These are phyloP conservation scores for Tulasnella sp. DNA, from an alignment of 768 basidiomycete species.

Conservation along the genomic window DNA sequence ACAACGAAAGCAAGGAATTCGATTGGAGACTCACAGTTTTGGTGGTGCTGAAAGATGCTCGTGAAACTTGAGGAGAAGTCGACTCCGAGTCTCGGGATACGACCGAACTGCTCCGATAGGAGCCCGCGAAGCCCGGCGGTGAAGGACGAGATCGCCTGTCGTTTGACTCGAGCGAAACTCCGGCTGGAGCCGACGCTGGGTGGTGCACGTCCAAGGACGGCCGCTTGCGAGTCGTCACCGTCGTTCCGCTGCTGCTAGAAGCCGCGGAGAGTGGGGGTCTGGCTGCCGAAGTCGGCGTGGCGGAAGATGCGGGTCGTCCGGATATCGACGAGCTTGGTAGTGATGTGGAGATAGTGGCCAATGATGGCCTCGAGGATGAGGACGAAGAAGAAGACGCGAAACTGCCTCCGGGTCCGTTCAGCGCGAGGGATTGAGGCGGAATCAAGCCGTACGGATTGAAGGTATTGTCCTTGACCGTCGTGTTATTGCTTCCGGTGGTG, in stretches of 20 bases:
- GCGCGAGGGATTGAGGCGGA: not conserved
- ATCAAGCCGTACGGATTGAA: not conserved
- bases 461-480: not conserved
- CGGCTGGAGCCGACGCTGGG: not conserved
- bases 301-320: slow-evolving; percentile 1
- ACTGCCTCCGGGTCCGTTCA: not conserved
- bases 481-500: not conserved
- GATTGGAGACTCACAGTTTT: not conserved
- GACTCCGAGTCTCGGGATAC: not conserved
- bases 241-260: not conserved
- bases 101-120: not conserved
- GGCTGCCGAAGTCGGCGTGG: not conserved
- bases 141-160: not conserved
- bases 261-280: not conserved
- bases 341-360: not conserved
- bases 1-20: too few species aligned
- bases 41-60: not conserved
- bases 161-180: not conserved
- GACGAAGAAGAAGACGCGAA: too few species aligned
- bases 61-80: not conserved
- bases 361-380: not conserved
- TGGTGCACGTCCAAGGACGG: slow-evolving; percentile 3
- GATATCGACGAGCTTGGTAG: not conserved
- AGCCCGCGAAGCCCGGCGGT: not conserved
- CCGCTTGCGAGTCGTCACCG: not conserved